Percentiles rank a stretch among this genome's conserved stretches.
These are phyloP conservation scores for Annona cherimola DNA, from an alignment of 164 flowering plant species.

Conservation along the genomic window DNA sequence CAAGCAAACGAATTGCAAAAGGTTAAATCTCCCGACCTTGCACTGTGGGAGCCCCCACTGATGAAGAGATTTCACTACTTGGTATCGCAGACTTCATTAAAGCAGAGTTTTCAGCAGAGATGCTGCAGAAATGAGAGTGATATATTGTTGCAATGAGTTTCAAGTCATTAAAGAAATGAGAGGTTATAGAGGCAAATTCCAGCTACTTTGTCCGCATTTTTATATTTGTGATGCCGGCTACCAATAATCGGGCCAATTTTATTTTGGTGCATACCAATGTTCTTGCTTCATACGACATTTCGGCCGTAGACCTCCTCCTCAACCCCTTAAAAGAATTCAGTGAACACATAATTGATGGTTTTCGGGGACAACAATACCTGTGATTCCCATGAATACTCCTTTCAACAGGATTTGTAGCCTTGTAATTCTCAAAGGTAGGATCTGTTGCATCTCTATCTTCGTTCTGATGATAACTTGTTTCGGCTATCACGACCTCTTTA, in stretches of 20 bases:
- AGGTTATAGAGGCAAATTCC: too few relatives aligned
- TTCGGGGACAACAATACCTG: too few relatives aligned
- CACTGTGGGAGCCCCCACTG: background rate
- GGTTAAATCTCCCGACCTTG: background rate
- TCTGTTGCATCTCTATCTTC: constrained; percentile 6
- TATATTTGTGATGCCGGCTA: too few relatives aligned
- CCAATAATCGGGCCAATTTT: too few relatives aligned
- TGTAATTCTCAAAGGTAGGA: constrained; percentile 16
- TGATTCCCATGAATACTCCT: background rate
- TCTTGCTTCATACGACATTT: too few relatives aligned
- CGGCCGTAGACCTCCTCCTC: too few relatives aligned
- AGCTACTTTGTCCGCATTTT: too few relatives aligned
- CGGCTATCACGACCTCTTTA: background rate
- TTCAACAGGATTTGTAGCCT: constrained; percentile 4
- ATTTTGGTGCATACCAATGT: too few relatives aligned
- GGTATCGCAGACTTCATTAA: constrained; percentile 3
- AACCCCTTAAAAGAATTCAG: too few relatives aligned
- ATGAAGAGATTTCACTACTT: constrained; percentile 8
- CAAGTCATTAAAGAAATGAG: too few relatives aligned
- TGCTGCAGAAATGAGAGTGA: constrained; percentile 7
- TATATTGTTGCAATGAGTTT: too few relatives aligned
- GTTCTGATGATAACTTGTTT: background rate
- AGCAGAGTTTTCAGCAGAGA: background rate
- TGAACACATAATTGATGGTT: too few relatives aligned
- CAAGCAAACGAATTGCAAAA: background rate